Conservation (phyloP, 257 asterid species). For the Paraleonurus japonicus region DNA sequence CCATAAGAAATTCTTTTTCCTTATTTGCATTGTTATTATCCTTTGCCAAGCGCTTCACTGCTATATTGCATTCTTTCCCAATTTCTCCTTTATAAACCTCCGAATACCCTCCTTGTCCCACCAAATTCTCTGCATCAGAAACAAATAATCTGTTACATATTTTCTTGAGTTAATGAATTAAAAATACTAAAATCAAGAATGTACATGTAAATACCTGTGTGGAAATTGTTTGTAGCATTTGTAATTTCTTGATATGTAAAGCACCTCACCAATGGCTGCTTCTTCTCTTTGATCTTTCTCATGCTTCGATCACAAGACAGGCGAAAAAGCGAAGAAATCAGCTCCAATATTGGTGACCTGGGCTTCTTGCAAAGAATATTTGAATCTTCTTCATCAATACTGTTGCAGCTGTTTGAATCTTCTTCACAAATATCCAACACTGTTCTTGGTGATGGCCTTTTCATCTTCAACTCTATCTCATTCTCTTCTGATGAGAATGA, state of each 20-base stretch:
- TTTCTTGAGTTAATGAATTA: not conserved
- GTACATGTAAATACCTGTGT: constrained; percentile 38
- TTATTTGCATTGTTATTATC: constrained; percentile 49
- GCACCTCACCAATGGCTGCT: constrained; percentile 46
- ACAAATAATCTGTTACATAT: not conserved
- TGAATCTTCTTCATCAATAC: constrained; percentile 32
- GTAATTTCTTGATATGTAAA: constrained; percentile 58
- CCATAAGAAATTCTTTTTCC: constrained; percentile 73
- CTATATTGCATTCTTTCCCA: constrained; percentile 46
- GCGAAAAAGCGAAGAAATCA: constrained; percentile 41
- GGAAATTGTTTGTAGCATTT: constrained; percentile 64
- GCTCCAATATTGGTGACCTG: constrained; percentile 42
- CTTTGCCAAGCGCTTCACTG: constrained; percentile 70
- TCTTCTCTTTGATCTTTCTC: constrained; percentile 39
- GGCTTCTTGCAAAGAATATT: constrained; percentile 35
- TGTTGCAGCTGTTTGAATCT: constrained; percentile 40
- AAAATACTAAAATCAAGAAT: not conserved
- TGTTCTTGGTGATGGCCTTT: constrained; percentile 58
- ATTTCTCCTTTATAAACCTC: constrained; percentile 70
- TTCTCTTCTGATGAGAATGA: constrained; percentile 54
- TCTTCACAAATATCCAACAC: constrained; percentile 51
- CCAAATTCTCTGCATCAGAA: constrained; percentile 57
- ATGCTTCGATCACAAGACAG: constrained; percentile 31
- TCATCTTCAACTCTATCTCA: constrained; percentile 20
- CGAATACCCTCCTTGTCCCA: constrained; percentile 87